Evolutionary conservation across 1,284 basidiomycete species (phyloP), one percentile per base, ranked within the genome.

Genomic region (Heterobasidion parviporum): DNA sequence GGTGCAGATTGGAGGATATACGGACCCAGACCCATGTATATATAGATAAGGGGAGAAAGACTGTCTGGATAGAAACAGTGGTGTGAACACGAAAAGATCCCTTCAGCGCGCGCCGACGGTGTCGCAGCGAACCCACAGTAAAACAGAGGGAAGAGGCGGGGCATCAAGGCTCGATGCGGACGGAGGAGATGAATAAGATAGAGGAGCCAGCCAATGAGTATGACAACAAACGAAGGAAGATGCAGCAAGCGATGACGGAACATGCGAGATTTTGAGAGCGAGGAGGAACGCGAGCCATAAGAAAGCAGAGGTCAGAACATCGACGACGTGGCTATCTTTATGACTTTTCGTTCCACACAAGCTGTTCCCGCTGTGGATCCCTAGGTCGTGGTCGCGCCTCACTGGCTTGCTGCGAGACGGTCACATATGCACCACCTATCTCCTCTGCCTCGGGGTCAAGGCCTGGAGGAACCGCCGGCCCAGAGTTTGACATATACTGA

Each of bases 371-470:
- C 58, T 62, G 56, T 41, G 52, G 59, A 12, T 60, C 60, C 10
- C 58, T 54, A 18, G 81, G 80, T 63, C 80, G 80, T 57, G 80
- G 80, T 8, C 61, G 63, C 18, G 64, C 63, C 67, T 87, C 85
- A 61, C 78, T 82, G 35, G 81, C 89, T 64, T 83, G 80, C 61
- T 87, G 83, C 47, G 89, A 91, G 58, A 92, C 77, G n/a, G 89
- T 92, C 64, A 92, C 82, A 65, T 92, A 92, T 20, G 89, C 86
- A 56, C 89, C 84, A 58, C 89, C 89, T 50, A 80, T 74, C 69
- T 90, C 89, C 61, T 89, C 86, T 33, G 70, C 70, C 20, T 70
- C 64, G 15, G 65, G 69, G 45, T 73, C 73, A 47, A 89, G 71
- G 57, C 87, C 87, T 44, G 88, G 88, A 10, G 88, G 88, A 34